A percentile compares a stretch with the other conserved stretches of the same genome.
Evolutionary conservation across 75 land plant species (phyloP).

Genomic region (Pinus tabuliformis): DNA sequence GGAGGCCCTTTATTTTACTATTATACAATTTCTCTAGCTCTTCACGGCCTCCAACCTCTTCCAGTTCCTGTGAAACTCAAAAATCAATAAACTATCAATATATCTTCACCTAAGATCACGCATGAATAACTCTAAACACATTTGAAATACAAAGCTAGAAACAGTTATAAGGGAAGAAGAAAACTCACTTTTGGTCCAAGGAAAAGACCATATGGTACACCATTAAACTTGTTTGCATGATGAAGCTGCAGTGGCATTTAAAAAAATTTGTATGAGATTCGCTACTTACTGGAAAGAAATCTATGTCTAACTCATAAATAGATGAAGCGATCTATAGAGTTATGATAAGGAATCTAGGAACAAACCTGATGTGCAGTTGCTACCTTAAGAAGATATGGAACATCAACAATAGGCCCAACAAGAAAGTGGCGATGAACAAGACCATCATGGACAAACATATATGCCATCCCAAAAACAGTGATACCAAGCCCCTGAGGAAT

Average conservation of each 20-base stretch:
- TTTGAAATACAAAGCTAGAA: background rate
- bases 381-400: slow-evolving; percentile 80
- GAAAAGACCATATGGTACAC: slow-evolving; percentile 82
- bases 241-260: slow-evolving; percentile 52
- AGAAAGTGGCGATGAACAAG: slow-evolving; percentile 86
- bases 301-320: background rate
- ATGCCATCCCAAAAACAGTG: slow-evolving; percentile 86
- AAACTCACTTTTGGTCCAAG: slow-evolving; percentile 64
- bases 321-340: slow-evolving; percentile 55
- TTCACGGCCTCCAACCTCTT: slow-evolving; percentile 65
- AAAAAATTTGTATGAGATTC: background rate
- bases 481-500: slow-evolving; percentile 95
- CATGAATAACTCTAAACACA: background rate
- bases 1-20: slow-evolving; percentile 25
- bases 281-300: background rate
- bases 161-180: background rate
- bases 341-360: slow-evolving; percentile 78
- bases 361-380: slow-evolving; percentile 96
- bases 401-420: slow-evolving; percentile 84
- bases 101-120: background rate
- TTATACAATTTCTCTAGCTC: slow-evolving; percentile 67
- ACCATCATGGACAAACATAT: slow-evolving; percentile 96
- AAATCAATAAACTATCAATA: slow-evolving; percentile 3
- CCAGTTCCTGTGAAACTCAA: slow-evolving; percentile 48
- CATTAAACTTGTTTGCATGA: slow-evolving; percentile 72